These are phyloP conservation scores for Ceratonia siliqua DNA, from an alignment of 306 rosid genomes.

Conservation along the genomic window DNA sequence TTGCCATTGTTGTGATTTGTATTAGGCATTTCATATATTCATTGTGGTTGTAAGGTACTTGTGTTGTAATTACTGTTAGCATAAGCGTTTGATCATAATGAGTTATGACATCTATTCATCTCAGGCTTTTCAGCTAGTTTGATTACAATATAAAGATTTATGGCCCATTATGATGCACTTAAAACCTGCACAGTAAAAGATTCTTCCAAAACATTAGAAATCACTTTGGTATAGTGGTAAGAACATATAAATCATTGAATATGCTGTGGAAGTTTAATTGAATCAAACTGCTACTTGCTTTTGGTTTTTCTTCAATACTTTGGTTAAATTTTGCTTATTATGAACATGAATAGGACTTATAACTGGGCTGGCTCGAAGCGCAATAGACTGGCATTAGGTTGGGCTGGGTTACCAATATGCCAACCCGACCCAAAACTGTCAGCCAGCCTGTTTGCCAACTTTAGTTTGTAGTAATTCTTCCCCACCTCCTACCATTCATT, in stretches of 20 bases:
- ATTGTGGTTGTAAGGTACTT: constrained; percentile 71
- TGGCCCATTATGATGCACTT: not conserved
- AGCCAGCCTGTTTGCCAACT: too few species aligned
- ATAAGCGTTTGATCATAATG: constrained; percentile 10
- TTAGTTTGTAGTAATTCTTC: too few species aligned
- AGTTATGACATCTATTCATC: not conserved
- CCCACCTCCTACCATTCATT: too few species aligned
- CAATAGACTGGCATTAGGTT: too few species aligned
- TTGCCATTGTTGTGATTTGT: constrained; percentile 21
- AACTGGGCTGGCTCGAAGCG: too few species aligned
- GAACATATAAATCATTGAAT: constrained; percentile 16
- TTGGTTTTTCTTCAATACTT: constrained; percentile 8
- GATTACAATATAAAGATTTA: not conserved
- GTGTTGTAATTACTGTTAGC: constrained; percentile 4
- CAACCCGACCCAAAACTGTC: too few species aligned
- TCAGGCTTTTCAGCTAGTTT: constrained; percentile 25
- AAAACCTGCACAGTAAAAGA: constrained; percentile 57
- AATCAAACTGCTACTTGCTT: not conserved
- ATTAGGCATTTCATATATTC: constrained; percentile 48
- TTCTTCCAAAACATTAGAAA: constrained; percentile 65
- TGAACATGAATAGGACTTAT: constrained; percentile 57
- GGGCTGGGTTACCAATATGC: too few species aligned
- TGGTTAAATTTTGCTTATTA: not conserved
- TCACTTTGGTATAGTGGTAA: constrained; percentile 86
- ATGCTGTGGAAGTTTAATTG: not conserved